These are phyloP conservation scores for Funneliformis geosporum DNA, from an alignment of 192 early-diverging fungal species.

Conservation along the genomic window DNA sequence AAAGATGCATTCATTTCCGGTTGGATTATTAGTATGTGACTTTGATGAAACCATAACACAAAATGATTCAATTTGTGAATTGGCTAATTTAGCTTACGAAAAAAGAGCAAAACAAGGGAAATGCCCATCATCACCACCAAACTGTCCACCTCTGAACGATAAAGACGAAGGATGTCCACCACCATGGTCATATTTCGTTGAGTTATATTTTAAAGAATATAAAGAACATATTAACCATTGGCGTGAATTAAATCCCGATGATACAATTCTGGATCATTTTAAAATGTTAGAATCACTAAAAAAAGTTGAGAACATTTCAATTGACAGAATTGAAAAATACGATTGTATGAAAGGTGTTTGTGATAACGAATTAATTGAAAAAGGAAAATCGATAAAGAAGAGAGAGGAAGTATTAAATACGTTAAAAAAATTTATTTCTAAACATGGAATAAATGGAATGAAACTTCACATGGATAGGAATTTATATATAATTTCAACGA, in stretches of 20 bases:
- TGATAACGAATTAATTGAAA: background rate
- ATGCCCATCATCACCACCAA: background rate
- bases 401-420: background rate
- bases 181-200: conserved; percentile 28
- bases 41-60: conserved; percentile 35
- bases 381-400: background rate
- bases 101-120: conserved; percentile 23
- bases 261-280: conserved; percentile 13
- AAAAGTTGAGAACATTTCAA: conserved; percentile 20
- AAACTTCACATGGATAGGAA: background rate
- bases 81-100: conserved; percentile 22
- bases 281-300: conserved; percentile 12
- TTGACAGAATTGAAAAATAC: conserved; percentile 20
- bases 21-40: conserved; percentile 22
- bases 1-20: background rate
- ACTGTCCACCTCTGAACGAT: background rate
- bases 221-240: conserved; percentile 17
- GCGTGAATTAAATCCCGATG: background rate
- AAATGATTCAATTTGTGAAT: conserved; percentile 21
- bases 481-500: conserved; percentile 27
- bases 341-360: conserved; percentile 13
- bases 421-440: background rate
- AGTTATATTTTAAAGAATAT: conserved; percentile 29
- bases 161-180: conserved; percentile 19
- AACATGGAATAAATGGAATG: no score